Conservation (phyloP, 345 rosid species). For the Gossypium stocksii region DNA sequence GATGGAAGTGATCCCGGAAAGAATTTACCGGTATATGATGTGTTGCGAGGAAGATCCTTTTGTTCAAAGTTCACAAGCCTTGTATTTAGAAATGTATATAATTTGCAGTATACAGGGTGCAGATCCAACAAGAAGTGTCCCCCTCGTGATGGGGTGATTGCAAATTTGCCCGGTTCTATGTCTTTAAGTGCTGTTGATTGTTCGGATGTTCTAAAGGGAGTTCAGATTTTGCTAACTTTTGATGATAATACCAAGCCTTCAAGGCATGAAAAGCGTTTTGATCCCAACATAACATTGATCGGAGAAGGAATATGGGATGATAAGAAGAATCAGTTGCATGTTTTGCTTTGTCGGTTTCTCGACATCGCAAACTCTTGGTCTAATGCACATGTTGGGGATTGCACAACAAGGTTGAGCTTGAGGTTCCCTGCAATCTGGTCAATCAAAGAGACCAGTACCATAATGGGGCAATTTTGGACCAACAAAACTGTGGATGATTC, state of each 20-base stretch:
- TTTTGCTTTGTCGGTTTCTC: slow-evolving; percentile 30
- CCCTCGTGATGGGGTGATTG: slow-evolving; percentile 16
- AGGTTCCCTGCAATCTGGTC: slow-evolving; percentile 34
- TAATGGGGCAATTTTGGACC: slow-evolving; percentile 36
- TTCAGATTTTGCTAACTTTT: slow-evolving; percentile 23
- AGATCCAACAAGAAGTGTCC: slow-evolving; percentile 17
- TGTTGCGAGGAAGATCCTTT: not conserved
- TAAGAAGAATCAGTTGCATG: slow-evolving; percentile 23
- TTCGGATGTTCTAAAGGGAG: slow-evolving; percentile 8
- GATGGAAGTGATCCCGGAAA: slow-evolving; percentile 14
- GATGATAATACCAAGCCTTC: not conserved
- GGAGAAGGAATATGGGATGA: slow-evolving; percentile 52
- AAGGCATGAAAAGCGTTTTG: slow-evolving; percentile 3
- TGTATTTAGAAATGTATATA: not conserved
- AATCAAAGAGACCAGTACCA: slow-evolving; percentile 20
- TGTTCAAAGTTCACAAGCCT: slow-evolving; percentile 22
- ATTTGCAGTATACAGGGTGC: slow-evolving; percentile 25
- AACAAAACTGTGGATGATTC: slow-evolving; percentile 22
- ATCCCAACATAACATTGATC: slow-evolving; percentile 22
- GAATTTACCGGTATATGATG: slow-evolving; percentile 17
- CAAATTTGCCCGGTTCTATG: slow-evolving; percentile 29
- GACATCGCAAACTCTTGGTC: slow-evolving; percentile 27
- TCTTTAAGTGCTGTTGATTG: slow-evolving; percentile 23
- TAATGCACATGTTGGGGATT: slow-evolving; percentile 38
- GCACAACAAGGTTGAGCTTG: slow-evolving; percentile 36